Conservation (phyloP, 768 basidiomycete genomes). For the Lentinula sp. region DNA sequence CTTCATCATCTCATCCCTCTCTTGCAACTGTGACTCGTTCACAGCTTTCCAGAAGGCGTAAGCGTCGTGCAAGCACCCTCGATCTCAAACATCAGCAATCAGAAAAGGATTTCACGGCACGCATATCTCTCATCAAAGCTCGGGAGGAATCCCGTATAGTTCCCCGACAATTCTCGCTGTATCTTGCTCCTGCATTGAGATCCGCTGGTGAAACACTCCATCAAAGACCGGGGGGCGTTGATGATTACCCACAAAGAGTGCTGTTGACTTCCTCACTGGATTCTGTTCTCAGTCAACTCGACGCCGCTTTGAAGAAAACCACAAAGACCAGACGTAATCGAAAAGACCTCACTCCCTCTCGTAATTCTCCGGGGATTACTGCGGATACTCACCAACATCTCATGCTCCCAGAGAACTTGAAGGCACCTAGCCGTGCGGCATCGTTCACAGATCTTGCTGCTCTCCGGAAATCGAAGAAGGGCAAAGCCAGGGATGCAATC, state of each 20-base stretch:
- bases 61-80: conserved; percentile 40
- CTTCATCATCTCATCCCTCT: conserved; percentile 37
- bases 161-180: conserved; percentile 62
- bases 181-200: conserved; percentile 39
- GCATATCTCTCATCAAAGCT: conserved; percentile 53
- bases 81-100: conserved; percentile 49
- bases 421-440: conserved; percentile 19
- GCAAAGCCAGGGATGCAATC: conserved; percentile 33
- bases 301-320: conserved; percentile 36
- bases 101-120: conserved; percentile 55
- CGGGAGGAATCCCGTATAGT: conserved; percentile 53
- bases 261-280: conserved; percentile 41
- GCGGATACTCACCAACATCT: conserved; percentile 22
- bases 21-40: conserved; percentile 33
- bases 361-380: conserved; percentile 4
- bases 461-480: conserved; percentile 31
- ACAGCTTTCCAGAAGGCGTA: conserved; percentile 34
- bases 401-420: conserved; percentile 25
- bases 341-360: conserved; percentile 13
- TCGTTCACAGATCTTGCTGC: conserved; percentile 22
- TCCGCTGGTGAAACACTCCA: conserved; percentile 1
- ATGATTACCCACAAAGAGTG: conserved; percentile 19
- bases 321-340: conserved; percentile 21
- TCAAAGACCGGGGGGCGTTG: not conserved
- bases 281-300: conserved; percentile 43